These are phyloP conservation scores for Debaryomyces prosopidis DNA, from an alignment of 805 yeast genomes.

Conservation along the genomic window DNA sequence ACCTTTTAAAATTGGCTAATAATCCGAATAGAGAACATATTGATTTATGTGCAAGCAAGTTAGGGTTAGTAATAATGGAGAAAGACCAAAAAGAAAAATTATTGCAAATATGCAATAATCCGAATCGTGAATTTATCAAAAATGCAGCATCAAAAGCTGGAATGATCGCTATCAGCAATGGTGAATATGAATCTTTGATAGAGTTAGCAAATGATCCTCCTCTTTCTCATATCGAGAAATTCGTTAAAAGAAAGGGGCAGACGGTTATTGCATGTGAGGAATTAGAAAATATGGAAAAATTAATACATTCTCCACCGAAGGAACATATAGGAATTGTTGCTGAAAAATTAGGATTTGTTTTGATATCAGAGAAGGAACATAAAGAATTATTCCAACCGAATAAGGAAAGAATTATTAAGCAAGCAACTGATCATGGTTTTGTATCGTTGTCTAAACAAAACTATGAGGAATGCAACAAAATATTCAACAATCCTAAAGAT, in stretches of 20 bases:
- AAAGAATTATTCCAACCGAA: neutral
- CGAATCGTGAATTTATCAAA: constrained; percentile 16
- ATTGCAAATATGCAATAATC: constrained; percentile 9
- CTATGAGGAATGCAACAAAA: constrained; percentile 2
- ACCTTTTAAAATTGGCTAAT: constrained; percentile 7
- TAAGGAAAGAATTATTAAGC: neutral
- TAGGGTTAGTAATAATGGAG: constrained; percentile 8
- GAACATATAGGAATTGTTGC: constrained; percentile 23
- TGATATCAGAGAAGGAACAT: constrained; percentile 16
- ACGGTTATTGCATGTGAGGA: constrained; percentile 13
- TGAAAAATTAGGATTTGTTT: constrained; percentile 10
- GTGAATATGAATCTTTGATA: constrained; percentile 10
- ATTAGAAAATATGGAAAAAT: constrained; percentile 21
- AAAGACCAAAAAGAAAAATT: constrained; percentile 4
- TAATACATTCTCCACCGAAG: constrained; percentile 22
- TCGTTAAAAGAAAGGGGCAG: constrained; percentile 14
- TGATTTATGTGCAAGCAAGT: neutral
- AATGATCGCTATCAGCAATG: constrained; percentile 11
- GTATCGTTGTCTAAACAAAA: constrained; percentile 9
- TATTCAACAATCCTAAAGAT: constrained; percentile 10
- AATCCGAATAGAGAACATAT: constrained; percentile 1
- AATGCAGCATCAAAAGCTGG: constrained; percentile 11
- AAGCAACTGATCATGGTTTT: constrained; percentile 9
- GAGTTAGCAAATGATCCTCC: constrained; percentile 33
- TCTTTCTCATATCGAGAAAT: constrained; percentile 12